phyloP scores from a whole-genome alignment of 1,284 basidiomycete species.

The Ustilago curta region DNA sequence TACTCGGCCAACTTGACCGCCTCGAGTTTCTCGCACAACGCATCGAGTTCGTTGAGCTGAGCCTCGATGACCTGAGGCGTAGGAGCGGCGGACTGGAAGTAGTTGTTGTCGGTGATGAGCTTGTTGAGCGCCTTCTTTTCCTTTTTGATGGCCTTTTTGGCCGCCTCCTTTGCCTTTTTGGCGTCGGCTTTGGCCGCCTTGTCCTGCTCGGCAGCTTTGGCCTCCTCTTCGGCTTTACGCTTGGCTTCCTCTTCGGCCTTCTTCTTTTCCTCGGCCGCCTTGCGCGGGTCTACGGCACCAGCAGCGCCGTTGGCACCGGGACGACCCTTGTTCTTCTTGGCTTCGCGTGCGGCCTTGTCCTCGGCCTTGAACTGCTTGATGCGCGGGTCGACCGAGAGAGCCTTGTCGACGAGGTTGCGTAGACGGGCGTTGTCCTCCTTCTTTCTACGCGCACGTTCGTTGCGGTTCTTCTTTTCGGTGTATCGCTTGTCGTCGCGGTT shows the following conservation, averaged over 20 bases:
- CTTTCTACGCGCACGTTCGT: conserved; percentile 93
- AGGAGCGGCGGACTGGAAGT: conserved; percentile 73
- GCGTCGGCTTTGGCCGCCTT: conserved; percentile 81
- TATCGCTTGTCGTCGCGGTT: conserved; percentile 98
- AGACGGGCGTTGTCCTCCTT: conserved; percentile 96
- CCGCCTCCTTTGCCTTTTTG: conserved; percentile 88
- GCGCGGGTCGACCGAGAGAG: conserved; percentile 87
- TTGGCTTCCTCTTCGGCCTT: conserved; percentile 78
- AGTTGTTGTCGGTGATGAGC: conserved; percentile 73
- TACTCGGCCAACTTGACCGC: conserved; percentile 73
- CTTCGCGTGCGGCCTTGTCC: conserved; percentile 93
- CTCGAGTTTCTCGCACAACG: conserved; percentile 71
- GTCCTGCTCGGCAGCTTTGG: conserved; percentile 72
- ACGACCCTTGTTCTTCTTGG: conserved; percentile 81
- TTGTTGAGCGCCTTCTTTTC: conserved; percentile 69
- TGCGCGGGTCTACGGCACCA: conserved; percentile 37
- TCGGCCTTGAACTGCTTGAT: conserved; percentile 98
- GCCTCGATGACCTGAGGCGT: conserved; percentile 73
- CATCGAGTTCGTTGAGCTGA: conserved; percentile 74
- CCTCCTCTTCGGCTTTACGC: conserved; percentile 77
- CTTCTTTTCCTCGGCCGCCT: conserved; percentile 71
- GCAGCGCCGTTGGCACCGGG: conserved; percentile 67
- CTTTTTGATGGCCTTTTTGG: conserved; percentile 69
- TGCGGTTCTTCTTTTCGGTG: conserved; percentile 99
- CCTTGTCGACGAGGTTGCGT: conserved; percentile 86